Base-by-base conservation (phyloP, 768 basidiomycete genomes). In the Stropharia rugosoannulata region DNA sequence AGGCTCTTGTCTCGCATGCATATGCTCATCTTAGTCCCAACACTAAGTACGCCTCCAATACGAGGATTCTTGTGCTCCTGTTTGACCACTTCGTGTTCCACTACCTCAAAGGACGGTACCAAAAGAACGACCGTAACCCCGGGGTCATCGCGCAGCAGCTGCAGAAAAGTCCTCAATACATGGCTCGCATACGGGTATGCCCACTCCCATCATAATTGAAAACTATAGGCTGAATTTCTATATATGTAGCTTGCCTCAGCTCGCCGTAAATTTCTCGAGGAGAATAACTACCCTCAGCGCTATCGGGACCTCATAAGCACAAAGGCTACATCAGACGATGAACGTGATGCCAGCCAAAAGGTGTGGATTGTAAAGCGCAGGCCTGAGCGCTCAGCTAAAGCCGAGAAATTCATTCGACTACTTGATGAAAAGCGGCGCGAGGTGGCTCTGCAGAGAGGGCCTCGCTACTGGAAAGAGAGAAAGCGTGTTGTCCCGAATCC, bases 311-410 rank as follows among this genome's bases (percentile, higher is more conserved):
- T 60, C 8, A 46, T 59, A 11, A 37, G 45, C 40, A n/a, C 45
- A 38, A 60, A 60, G 40, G 62, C 62, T n/a, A 63, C 59, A 29
- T 63, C 61, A 15, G 62, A 63, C 42, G 59, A 63, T 38, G 59
- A 63, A 50, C 38, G 25, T 5, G 62, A 63, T 48, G 57, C 59
- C n/a, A 29, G 22, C 38, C 11, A 35, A 4, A 46, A 32, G 9
- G 39, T 49, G 1, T 53, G 19, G n/a, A 27, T 37, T 12, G 54
- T 60, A 18, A 60, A 46, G 19, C 50, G 38, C 6, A 49, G 55
- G 5, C 48, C 51, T 9, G 61, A 59, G 40, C 58, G 59, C 1
- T 59, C 55, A 5, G 4, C 19, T 2, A 38, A 51, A 25, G 59
- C 49, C 36, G 52, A 59, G 22, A 6, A 13, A 5, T 59, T 56